Percentiles rank a stretch among this genome's conserved stretches.
Conservation (phyloP, 2,329 filamentous ascomycete species). For the Talaromyces albobiverticillius region DNA sequence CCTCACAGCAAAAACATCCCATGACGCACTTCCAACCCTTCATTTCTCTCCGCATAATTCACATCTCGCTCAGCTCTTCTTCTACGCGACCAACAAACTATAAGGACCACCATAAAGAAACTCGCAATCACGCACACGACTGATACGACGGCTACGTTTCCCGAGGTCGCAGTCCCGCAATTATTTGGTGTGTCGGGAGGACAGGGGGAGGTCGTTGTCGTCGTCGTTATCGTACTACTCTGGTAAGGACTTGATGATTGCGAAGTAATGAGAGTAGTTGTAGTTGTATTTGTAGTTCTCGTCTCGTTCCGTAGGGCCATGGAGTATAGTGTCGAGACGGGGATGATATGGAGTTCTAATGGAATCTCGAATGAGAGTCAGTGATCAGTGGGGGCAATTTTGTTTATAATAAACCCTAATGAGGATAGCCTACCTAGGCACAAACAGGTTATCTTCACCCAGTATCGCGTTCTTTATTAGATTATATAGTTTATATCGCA, state of each 20-base stretch:
- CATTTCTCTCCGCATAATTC: not conserved
- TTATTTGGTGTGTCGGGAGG: not conserved
- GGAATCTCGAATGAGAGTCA: too few relatives aligned
- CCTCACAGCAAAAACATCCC: not conserved
- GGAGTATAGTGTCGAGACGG: not conserved
- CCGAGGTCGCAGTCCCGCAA: not conserved
- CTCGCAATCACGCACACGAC: constrained; percentile 1
- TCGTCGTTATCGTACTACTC: too few relatives aligned
- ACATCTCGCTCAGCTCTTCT: not conserved
- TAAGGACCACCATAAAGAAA: not conserved
- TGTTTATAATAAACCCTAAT: too few relatives aligned
- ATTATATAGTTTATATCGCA: too few relatives aligned
- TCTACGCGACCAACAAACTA: not conserved
- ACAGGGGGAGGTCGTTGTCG: too few relatives aligned
- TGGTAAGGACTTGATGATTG: too few relatives aligned
- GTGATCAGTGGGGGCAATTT: too few relatives aligned
- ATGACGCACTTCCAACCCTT: constrained; percentile 1
- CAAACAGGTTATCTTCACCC: too few relatives aligned
- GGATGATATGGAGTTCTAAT: too few relatives aligned
- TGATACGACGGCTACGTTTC: constrained; percentile 1
- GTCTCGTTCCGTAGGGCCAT: not conserved
- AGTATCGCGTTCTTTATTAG: too few relatives aligned
- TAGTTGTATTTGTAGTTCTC: not conserved
- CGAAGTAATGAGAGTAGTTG: not conserved
- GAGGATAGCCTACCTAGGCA: too few relatives aligned